Percentiles rank a stretch among this genome's conserved stretches.
Conservation (phyloP, 1,284 basidiomycete genomes). For the Puccinia horiana region DNA sequence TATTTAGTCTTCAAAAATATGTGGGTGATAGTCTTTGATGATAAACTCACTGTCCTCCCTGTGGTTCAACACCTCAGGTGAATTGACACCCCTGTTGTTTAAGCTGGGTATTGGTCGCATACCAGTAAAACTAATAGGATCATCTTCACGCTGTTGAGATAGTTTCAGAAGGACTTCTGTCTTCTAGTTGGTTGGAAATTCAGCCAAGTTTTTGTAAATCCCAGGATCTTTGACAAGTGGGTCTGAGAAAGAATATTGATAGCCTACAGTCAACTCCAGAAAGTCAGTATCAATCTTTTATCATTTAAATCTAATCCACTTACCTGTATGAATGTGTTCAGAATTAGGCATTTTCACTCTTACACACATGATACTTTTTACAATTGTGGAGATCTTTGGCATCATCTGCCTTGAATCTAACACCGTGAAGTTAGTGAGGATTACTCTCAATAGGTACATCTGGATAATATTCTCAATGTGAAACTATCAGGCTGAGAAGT, state of each 20-base stretch:
- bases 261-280: not conserved
- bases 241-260: constrained; percentile 10
- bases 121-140: not conserved
- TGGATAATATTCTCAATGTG: not conserved
- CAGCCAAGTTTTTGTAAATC: not conserved
- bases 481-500: not conserved
- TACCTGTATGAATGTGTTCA: constrained; percentile 21
- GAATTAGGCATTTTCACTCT: constrained; percentile 22
- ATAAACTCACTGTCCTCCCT: too few relatives aligned
- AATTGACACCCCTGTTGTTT: not conserved
- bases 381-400: constrained; percentile 18
- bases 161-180: not conserved
- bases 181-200: not conserved
- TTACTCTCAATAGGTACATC: not conserved
- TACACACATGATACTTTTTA: constrained; percentile 5
- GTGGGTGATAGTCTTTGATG: too few relatives aligned
- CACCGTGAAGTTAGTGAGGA: constrained; percentile 5
- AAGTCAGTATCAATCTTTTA: not conserved
- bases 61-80: too few relatives aligned
- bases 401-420: constrained; percentile 4
- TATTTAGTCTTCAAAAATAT: too few relatives aligned
- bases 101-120: not conserved
- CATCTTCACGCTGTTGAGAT: not conserved
- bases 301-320: not conserved
- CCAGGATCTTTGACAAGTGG: not conserved